phyloP scores from a whole-genome alignment of 345 rosid genomes.

The Chamaenerion angustifolium region DNA sequence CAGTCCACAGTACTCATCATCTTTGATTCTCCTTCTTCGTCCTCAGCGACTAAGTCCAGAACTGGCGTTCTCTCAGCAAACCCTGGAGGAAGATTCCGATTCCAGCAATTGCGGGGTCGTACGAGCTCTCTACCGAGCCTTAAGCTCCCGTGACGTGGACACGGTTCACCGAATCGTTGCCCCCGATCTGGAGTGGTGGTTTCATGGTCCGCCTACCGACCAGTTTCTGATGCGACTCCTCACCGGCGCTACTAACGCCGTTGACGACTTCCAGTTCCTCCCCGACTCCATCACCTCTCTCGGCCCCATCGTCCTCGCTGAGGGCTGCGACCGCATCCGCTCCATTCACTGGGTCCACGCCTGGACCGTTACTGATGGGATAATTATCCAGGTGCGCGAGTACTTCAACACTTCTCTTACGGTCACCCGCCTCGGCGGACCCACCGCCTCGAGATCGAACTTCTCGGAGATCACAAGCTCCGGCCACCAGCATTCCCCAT shows the following conservation, averaged over 20 bases:
- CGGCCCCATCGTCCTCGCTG: constrained; percentile 64
- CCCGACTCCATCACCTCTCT: constrained; percentile 36
- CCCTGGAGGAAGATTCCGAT: constrained; percentile 41
- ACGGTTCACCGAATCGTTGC: constrained; percentile 65
- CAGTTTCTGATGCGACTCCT: constrained; percentile 97
- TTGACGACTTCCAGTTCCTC: constrained; percentile 27
- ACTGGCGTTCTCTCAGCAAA: constrained; percentile 59
- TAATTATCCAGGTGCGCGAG: constrained; percentile 83
- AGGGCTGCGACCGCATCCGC: constrained; percentile 54
- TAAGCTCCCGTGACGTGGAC: constrained; percentile 58
- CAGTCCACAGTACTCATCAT: neutral
- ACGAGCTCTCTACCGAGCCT: constrained; percentile 75
- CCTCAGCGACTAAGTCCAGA: constrained; percentile 11
- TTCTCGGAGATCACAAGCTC: no score
- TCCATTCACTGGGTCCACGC: constrained; percentile 91
- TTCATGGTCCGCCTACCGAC: constrained; percentile 95
- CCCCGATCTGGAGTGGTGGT: constrained; percentile 97
- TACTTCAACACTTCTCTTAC: constrained; percentile 90
- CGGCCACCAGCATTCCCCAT: constrained; percentile 34
- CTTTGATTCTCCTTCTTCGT: neutral
- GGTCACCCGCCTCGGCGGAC: constrained; percentile 56
- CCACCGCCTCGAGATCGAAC: constrained; percentile 9
- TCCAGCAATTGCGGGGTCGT: constrained; percentile 63
- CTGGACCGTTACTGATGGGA: constrained; percentile 87
- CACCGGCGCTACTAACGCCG: constrained; percentile 41